Evolutionary conservation across 106 monocot species (phyloP).

Genomic region (Dendrobium nobile): DNA sequence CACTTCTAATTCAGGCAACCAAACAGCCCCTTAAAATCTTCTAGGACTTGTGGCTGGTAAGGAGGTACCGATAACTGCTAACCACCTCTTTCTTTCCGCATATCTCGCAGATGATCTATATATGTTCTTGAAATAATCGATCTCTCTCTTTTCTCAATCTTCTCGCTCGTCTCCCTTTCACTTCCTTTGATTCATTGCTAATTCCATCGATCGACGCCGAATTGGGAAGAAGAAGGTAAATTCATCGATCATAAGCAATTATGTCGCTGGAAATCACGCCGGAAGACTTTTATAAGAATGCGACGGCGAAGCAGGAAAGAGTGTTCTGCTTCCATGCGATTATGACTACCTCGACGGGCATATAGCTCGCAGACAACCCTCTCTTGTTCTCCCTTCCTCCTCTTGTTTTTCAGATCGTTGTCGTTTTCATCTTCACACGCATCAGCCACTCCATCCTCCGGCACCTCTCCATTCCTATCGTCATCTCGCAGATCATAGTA

Average conservation of each 20-base stretch:
- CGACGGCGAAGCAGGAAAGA: background rate
- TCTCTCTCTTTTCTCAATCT: background rate
- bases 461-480: conserved; percentile 27
- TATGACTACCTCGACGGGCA: conserved; percentile 34
- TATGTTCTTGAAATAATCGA: no score
- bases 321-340: conserved; percentile 31
- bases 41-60: no score
- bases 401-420: conserved; percentile 43
- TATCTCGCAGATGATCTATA: no score
- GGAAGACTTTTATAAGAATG: background rate
- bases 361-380: conserved; percentile 43
- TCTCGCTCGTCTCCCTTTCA: background rate
- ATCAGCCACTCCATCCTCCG: conserved; percentile 39
- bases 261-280: background rate
- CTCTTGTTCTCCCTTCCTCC: conserved; percentile 40
- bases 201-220: background rate
- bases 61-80: no score
- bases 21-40: no score
- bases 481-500: conserved; percentile 50
- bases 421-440: conserved; percentile 36
- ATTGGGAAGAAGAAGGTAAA: background rate
- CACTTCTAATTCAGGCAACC: no score
- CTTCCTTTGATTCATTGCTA: background rate
- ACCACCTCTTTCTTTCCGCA: no score
- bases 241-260: background rate